Evolutionary conservation across 257 asterid genomes (phyloP), one percentile per base, ranked within the genome.

Genomic region (Salvia splendens): DNA sequence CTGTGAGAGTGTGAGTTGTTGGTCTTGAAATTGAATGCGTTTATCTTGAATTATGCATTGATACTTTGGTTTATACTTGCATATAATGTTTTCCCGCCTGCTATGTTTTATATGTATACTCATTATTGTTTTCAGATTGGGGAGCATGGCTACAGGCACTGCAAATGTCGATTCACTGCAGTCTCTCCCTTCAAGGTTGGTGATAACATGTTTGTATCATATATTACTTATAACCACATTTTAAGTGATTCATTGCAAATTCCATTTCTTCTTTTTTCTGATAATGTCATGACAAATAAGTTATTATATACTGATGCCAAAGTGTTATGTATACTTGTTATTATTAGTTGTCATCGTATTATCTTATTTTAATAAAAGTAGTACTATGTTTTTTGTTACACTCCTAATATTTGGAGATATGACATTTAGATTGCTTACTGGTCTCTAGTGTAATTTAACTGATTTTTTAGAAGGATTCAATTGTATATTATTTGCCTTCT

Each of bases 141-240:
- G 67, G 55, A 62, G 43, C 7, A 62, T 62, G 67, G 67, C 67
- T 62, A 24, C 40, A 6, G 15, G 28, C 40, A 20, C 20, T 61
- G 17, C 52, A 41, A 12, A 17, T 46, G 54, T 35, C 2, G 55
- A 45, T 4, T 43, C 67, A 6, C 24, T 41, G 6, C 16, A 12
- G 54, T 42, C 67, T 12, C 41, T 12, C 51, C 41, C 10, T n/a
- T 20, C 49, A 61, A 61, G 67, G 67, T 61, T 20, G 67, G 43
- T 20, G 41, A 24, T 61, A 43, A 60, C 10, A 16, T 61, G 4
- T 20, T 61, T 42, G 41, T 20, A 11, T 61, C 36, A 10, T 40
- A 24, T 5, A 38, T 61, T 24, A 42, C 38, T 36, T 8, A 42
- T 24, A 42, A 42, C 20, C 43, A 42, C 15, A n/a, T 20, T 41